Evolutionary conservation across 1,284 basidiomycete genomes (phyloP), one percentile per base, ranked within the genome.

Genomic region (Bjerkandera adusta): DNA sequence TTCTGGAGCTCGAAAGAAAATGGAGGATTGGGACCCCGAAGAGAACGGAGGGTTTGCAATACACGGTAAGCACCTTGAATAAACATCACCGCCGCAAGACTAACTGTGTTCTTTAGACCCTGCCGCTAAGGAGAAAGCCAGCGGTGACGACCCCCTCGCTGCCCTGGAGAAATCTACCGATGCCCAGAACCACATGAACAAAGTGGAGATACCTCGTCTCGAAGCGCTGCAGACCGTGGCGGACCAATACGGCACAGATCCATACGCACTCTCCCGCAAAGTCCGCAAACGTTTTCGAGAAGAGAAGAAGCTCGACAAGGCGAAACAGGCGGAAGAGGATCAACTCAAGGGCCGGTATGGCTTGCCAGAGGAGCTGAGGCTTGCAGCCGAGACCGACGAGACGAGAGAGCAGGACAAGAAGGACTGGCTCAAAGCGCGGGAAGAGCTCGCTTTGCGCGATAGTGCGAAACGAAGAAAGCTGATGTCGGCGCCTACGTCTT

Each of bases 21-120:
- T 92, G 38, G 89, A 94, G 58, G 92, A 97, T 26, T 98, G 96
- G 97, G 79, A 98, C 64, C 93, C 95, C 0, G 92, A 86, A 58
- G 93, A 97, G 66, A 89, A 97, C 49, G 96, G 96, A 3, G 93
- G 93, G 0, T 91, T 82, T 57, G 90, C 90, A n/a, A 73, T 94
- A 25, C 85, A 91, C 60, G 90, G 92, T 87, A 60, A 52, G 77
- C 54, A 15, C 16, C 16, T 32, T 36, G n/a, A n/a, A n/a, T n/a
- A n/a, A n/a, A n/a, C n/a, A n/a, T n/a, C n/a, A n/a, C n/a, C n/a
- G n/a, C n/a, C n/a, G n/a, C n/a, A n/a, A n/a, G n/a, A n/a, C n/a
- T n/a, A n/a, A n/a, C n/a, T n/a, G n/a, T n/a, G n/a, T 16, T 25
- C 43, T 35, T 35, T 63, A 85, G 89, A 92, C 56, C 86, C 87